These are phyloP conservation scores for Diaporthe citri DNA, from an alignment of 2,329 filamentous ascomycete species.

Conservation along the genomic window DNA sequence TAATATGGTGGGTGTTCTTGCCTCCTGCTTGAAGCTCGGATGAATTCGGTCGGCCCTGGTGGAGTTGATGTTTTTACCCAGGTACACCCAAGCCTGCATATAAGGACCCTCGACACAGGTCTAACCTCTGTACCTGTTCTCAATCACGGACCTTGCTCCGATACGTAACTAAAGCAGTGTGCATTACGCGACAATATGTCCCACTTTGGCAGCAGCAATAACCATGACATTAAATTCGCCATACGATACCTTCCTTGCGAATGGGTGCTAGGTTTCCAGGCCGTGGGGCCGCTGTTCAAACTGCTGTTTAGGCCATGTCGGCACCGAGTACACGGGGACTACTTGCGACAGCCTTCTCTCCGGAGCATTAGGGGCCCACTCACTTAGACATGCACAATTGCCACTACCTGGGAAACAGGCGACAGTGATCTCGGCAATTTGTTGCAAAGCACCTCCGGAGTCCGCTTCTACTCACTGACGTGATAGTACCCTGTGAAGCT, in stretches of 20 bases:
- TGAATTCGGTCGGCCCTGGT: not conserved
- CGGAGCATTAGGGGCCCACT: not conserved
- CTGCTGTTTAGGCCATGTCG: not conserved
- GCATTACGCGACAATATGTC: not conserved
- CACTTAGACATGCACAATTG: not conserved
- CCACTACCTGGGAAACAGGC: not conserved
- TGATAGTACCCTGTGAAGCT: not conserved
- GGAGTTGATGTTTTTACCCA: constrained; percentile 11
- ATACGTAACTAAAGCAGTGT: not conserved
- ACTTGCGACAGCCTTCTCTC: not conserved
- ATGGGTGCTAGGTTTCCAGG: not conserved
- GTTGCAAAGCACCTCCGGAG: not conserved
- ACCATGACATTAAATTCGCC: not conserved
- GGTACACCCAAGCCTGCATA: constrained; percentile 1
- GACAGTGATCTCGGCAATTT: not conserved
- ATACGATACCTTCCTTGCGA: not conserved
- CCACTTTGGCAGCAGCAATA: not conserved
- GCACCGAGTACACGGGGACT: constrained; percentile 11
- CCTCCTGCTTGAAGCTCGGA: not conserved
- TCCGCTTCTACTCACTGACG: not conserved
- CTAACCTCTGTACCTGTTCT: not conserved
- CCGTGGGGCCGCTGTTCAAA: not conserved
- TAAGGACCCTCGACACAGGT: not conserved
- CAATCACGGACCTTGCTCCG: not conserved
- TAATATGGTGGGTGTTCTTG: not conserved